A percentile compares a stretch with the other conserved stretches of the same genome.
These are phyloP conservation scores for Claviceps pazoutovae DNA, from an alignment of 2,329 filamentous ascomycete species.

Conservation along the genomic window DNA sequence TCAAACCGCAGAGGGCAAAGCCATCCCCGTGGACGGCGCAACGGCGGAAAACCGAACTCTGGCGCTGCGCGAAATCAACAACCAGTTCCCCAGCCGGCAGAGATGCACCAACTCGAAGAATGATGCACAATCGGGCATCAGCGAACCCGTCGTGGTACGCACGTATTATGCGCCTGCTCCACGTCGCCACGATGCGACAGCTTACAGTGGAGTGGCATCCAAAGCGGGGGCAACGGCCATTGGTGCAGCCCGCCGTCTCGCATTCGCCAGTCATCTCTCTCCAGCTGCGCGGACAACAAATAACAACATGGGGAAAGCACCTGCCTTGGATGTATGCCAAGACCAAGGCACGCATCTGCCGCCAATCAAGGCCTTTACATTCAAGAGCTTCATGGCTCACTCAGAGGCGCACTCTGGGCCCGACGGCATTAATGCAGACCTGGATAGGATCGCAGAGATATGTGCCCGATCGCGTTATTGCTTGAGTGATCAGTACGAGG, in stretches of 20 bases:
- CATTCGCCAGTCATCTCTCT: constrained; percentile 19
- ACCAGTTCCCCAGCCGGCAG: constrained; percentile 41
- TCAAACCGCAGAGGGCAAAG: constrained; percentile 40
- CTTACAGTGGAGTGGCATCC: constrained; percentile 15
- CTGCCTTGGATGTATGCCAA: constrained; percentile 13
- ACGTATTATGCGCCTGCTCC: constrained; percentile 41
- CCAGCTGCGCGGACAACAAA: constrained; percentile 13
- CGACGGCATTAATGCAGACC: constrained; percentile 39
- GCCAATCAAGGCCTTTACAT: constrained; percentile 48
- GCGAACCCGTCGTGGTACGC: constrained; percentile 51
- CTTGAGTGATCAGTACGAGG: constrained; percentile 52
- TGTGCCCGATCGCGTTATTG: constrained; percentile 52
- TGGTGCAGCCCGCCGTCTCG: constrained; percentile 17
- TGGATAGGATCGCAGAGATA: constrained; percentile 53
- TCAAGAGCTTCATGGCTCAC: constrained; percentile 49
- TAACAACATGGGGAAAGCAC: constrained; percentile 19
- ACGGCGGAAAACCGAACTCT: constrained; percentile 44
- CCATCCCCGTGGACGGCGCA: constrained; percentile 41
- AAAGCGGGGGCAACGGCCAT: constrained; percentile 16
- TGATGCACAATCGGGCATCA: constrained; percentile 42
- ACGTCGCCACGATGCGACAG: constrained; percentile 15
- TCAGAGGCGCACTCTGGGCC: constrained; percentile 30
- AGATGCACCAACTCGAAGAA: constrained; percentile 42
- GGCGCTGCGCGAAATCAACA: constrained; percentile 45
- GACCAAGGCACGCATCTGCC: constrained; percentile 36